Percentiles rank a stretch among this genome's conserved stretches.
Evolutionary conservation across 2,329 filamentous ascomycete species (phyloP).

Genomic region (Talaromyces sp.): DNA sequence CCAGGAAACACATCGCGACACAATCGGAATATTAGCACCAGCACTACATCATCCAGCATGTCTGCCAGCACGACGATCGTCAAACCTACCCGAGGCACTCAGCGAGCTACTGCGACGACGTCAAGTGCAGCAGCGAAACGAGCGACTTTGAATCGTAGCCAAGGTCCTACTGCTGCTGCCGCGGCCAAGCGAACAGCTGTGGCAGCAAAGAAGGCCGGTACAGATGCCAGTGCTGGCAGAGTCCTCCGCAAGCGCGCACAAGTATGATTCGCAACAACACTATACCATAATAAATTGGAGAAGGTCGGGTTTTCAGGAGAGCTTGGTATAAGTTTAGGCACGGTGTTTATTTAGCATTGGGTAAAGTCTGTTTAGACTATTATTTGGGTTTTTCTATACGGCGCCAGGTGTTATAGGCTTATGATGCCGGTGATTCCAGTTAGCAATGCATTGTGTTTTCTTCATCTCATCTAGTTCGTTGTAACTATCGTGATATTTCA

Average conservation of each 20-base stretch:
- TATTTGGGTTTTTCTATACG: neutral
- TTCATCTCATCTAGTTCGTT: neutral
- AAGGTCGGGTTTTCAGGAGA: neutral
- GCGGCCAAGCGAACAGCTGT: slow-evolving; percentile 37
- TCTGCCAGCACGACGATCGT: slow-evolving; percentile 42
- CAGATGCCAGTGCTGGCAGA: slow-evolving; percentile 36
- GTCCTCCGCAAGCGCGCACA: slow-evolving; percentile 44
- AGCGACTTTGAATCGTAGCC: slow-evolving; percentile 30
- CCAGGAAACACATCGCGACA: slow-evolving; percentile 39
- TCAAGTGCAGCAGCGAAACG: slow-evolving; percentile 31
- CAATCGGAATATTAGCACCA: slow-evolving; percentile 38
- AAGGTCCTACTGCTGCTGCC: slow-evolving; percentile 33
- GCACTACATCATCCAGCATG: slow-evolving; percentile 35
- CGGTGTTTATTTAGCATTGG: neutral
- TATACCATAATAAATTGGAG: neutral
- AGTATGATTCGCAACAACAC: slow-evolving; percentile 4
- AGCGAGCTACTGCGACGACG: slow-evolving; percentile 17
- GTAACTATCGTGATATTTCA: neutral
- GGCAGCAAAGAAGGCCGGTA: slow-evolving; percentile 36
- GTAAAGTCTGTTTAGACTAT: neutral
- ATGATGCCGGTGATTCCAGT: neutral
- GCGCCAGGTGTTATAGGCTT: neutral
- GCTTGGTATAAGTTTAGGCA: neutral
- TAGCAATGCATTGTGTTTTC: neutral
- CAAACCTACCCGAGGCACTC: slow-evolving; percentile 28